Evolutionary conservation across 805 yeast genomes (phyloP).

Genomic region (Teunomyces gatunensis): DNA sequence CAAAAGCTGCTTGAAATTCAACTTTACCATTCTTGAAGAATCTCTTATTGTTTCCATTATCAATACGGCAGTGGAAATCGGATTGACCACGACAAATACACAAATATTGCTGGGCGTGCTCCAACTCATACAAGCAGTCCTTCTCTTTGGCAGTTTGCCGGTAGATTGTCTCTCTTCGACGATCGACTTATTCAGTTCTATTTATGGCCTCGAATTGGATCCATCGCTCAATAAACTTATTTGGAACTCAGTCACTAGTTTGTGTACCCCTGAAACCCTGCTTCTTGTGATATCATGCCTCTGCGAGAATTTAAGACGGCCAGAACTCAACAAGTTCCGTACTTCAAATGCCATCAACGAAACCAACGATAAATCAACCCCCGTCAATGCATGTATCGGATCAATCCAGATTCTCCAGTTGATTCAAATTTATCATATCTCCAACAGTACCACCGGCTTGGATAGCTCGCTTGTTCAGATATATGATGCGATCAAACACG

Average conservation of each 20-base stretch:
- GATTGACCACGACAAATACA: constrained; percentile 37
- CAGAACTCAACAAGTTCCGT: constrained; percentile 16
- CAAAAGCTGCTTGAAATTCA: constrained; percentile 47
- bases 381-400: constrained; percentile 35
- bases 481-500: constrained; percentile 29
- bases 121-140: constrained; percentile 41
- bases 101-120: constrained; percentile 38
- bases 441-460: constrained; percentile 20
- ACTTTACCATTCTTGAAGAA: constrained; percentile 45
- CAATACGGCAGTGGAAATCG: constrained; percentile 32
- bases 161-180: constrained; percentile 30
- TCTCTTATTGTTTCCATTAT: constrained; percentile 29
- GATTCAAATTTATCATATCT: constrained; percentile 22
- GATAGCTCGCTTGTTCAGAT: constrained; percentile 27
- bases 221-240: constrained; percentile 31
- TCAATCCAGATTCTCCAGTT: constrained; percentile 36
- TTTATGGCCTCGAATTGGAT: constrained; percentile 30
- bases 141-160: constrained; percentile 49
- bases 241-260: constrained; percentile 37
- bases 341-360: neutral
- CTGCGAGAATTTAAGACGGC: constrained; percentile 19
- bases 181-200: constrained; percentile 47
- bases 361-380: constrained; percentile 1
- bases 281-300: constrained; percentile 18
- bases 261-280: constrained; percentile 38